phyloP scores from a whole-genome alignment of 2,329 filamentous ascomycete genomes.

The Phyllachora maydis region DNA sequence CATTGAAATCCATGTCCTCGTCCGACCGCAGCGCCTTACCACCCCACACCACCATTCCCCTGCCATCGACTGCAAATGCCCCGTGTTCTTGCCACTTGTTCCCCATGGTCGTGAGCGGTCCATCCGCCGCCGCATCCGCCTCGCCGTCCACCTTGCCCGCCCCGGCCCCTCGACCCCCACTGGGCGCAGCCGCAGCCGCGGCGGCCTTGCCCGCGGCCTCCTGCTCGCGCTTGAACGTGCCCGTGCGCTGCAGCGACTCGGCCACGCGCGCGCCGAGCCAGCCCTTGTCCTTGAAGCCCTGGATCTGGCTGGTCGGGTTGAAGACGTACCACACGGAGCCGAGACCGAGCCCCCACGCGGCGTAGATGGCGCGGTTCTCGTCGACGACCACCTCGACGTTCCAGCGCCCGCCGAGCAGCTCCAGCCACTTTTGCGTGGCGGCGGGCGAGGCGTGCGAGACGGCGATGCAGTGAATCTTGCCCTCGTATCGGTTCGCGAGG shows the following conservation, averaged over 20 bases:
- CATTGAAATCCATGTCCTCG: conserved; percentile 32
- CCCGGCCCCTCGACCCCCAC: no score
- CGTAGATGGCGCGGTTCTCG: conserved; percentile 33
- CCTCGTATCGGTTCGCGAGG: conserved; percentile 27
- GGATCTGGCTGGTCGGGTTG: conserved; percentile 28
- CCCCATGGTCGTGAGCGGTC: conserved; percentile 22
- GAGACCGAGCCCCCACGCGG: conserved; percentile 35
- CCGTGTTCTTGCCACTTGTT: conserved; percentile 36
- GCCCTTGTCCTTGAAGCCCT: conserved; percentile 30
- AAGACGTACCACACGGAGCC: conserved; percentile 28
- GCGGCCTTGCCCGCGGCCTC: conserved; percentile 14
- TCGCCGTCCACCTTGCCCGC: conserved; percentile 6
- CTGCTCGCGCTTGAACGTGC: conserved; percentile 10
- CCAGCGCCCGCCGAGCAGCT: conserved; percentile 35
- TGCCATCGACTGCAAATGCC: conserved; percentile 26
- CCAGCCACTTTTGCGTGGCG: conserved; percentile 35
- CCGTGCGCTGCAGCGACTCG: conserved; percentile 17
- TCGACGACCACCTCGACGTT: conserved; percentile 33
- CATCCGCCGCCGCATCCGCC: no score
- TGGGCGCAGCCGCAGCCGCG: conserved; percentile 13
- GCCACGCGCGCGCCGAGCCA: conserved; percentile 31
- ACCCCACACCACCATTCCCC: conserved; percentile 27
- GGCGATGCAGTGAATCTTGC: conserved; percentile 30
- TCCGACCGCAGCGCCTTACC: conserved; percentile 24
- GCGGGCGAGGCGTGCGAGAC: conserved; percentile 35